Evolutionary conservation across 1,284 basidiomycete genomes (phyloP).

Genomic region (Wolfiporia cocos): DNA sequence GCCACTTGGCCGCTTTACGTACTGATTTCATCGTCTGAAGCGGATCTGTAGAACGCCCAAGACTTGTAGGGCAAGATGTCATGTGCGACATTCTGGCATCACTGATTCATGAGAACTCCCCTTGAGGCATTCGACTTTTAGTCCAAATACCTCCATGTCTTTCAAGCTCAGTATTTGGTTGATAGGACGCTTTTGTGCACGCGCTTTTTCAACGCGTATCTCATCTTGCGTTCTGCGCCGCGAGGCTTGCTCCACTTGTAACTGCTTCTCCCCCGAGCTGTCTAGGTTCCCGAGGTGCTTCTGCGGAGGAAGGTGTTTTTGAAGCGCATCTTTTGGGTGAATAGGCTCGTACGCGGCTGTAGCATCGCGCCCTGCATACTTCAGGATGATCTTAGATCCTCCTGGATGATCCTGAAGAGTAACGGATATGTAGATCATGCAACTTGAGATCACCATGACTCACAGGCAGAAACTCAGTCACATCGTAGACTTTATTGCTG

Average conservation of each 20-base stretch:
- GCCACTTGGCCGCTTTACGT: conserved; percentile 30
- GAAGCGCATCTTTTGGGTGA: conserved; percentile 66
- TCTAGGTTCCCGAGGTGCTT: conserved; percentile 72
- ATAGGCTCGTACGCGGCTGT: conserved; percentile 70
- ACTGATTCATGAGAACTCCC: background rate
- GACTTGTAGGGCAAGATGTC: conserved; percentile 68
- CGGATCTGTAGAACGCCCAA: conserved; percentile 78
- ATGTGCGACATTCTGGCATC: conserved; percentile 44
- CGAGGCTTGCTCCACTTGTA: conserved; percentile 34
- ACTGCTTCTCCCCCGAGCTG: conserved; percentile 39
- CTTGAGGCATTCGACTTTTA: background rate
- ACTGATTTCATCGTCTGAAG: conserved; percentile 81
- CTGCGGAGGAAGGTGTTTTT: conserved; percentile 54
- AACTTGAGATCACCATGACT: conserved; percentile 10
- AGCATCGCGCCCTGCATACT: conserved; percentile 76
- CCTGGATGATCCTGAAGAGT: conserved; percentile 73
- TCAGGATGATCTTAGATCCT: conserved; percentile 71
- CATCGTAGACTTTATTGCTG: conserved; percentile 70
- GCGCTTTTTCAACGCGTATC: conserved; percentile 55
- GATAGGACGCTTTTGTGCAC: conserved; percentile 57
- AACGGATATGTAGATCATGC: background rate
- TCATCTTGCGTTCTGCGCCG: conserved; percentile 64
- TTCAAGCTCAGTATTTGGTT: conserved; percentile 63
- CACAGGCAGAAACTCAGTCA: conserved; percentile 79
- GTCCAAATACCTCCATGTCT: conserved; percentile 65